Evolutionary conservation across 2,329 filamentous ascomycete species (phyloP), one percentile per base, ranked within the genome.

Genomic region (Cladophialophora carrionii): DNA sequence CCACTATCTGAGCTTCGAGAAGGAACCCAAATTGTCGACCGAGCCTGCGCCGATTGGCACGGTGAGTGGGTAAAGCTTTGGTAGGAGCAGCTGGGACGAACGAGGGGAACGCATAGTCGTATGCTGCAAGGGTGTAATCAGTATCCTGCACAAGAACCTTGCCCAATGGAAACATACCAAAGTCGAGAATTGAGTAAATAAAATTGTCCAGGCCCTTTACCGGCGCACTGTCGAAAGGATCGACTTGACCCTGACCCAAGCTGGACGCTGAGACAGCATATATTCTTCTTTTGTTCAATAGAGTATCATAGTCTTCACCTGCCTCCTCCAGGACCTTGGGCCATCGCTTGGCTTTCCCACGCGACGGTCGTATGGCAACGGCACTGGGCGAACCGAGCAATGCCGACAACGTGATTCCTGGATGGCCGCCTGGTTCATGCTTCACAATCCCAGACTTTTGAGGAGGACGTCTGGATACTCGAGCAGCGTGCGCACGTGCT

Each of bases 1-100:
- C 54, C 54, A 43, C 54, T 14, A 57, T 57, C 34, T 57, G 54
- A 26, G 54, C 54, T 43, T 57, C 54, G 31, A 57, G 54, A 31
- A 57, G 34, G 14, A 41, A 57, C 22, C 31, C 54, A 12, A 29
- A 57, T 43, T 57, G 5, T 20, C 54, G 54, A 24, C 54, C 54
- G 9, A 57, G 54, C 32, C 22, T 57, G 32, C 54, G 54, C 24
- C 34, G 54, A 26, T 57, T 57, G 8, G 54, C 54, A 24, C 54
- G 54, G 24, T 57, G 54, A 22, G 54, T 57, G 20, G 52, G 52
- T 22, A 57, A 14, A 43, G 54, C 9, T 10, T 9, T 37, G 34
- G 29, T 20, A 41, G 54, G 54, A 41, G 54, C 31, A 10, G 34
- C 34, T n/a, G 54, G 54, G 32, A 57, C 54, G 20, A 57, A 57